Evolutionary conservation across 257 asterid genomes (phyloP), one percentile per base, ranked within the genome.

Genomic region (Nicotiana tomentosiformis): DNA sequence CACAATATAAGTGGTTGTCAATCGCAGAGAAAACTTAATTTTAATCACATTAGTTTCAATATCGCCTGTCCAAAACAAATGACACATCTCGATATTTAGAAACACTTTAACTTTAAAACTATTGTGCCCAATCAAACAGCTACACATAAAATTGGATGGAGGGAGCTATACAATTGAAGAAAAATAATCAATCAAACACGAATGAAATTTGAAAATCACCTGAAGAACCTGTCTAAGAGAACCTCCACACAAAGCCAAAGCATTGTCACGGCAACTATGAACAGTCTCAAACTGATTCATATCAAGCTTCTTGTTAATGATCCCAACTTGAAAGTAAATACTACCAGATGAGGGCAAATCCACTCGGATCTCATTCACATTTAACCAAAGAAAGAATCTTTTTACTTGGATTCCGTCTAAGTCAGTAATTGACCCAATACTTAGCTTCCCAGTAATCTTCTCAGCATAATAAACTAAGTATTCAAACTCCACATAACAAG

Each of bases 261-360:
- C 93, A 81, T 91, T 92, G 77, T 92, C 94, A 15, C 77, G 88
- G 90, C 99, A 94, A 84, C 94, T 82, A 82, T 85, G 97, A 85
- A 92, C 95, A 76, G 93, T 90, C 85, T 78, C 20, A 81, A 95
- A 95, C 93, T 95, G 98, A 83, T 77, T 90, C 65, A 92, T 85
- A 82, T 90, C 96, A 61, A 94, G 98, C 86, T 90, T 82, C 95
- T 95, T 95, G 86, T 93, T 93, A n/a, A 95, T 93, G 33, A 94
- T 56, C 87, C 98, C 99, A n/a, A 95, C 98, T 82, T 91, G 89
- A 82, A 95, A 95, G 82, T 95, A 95, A 12, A 95, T 95, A 65
- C 91, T 94, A 62, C 83, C 88, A 4, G 96, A 89, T 12, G 97
- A 93, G 7, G 98, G 99, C 87, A 94, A 82, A 88, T 95, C 99